Percentiles rank a stretch among this genome's conserved stretches.
Conservation (phyloP, 257 asterid genomes). For the Datura wrightii region DNA sequence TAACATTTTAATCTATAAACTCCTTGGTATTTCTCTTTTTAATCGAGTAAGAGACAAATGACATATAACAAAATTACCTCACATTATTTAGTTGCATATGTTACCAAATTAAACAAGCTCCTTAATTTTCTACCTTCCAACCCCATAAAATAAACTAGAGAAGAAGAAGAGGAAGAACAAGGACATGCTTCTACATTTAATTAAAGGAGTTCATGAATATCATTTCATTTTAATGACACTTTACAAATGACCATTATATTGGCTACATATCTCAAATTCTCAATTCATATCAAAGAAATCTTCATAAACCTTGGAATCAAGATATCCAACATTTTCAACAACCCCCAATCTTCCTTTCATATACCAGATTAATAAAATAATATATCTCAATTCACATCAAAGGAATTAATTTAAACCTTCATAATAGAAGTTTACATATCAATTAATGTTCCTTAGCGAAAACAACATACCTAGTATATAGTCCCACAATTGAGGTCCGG, state of each 20-base stretch:
- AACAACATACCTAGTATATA: background rate
- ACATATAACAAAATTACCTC: no score
- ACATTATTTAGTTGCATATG: no score
- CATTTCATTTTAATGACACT: background rate
- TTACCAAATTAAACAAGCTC: no score
- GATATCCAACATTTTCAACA: background rate
- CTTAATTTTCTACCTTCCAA: no score
- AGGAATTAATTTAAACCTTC: no score
- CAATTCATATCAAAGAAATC: background rate
- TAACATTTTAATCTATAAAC: background rate
- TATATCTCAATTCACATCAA: constrained; percentile 1
- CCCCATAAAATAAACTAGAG: no score
- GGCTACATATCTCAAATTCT: background rate
- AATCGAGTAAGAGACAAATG: no score
- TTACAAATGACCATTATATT: background rate
- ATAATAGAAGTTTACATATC: no score
- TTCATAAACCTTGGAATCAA: background rate
- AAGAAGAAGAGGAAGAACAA: no score
- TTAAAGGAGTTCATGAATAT: background rate
- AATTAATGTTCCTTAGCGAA: background rate
- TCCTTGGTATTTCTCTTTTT: no score
- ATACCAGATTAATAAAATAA: background rate
- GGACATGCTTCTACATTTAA: background rate
- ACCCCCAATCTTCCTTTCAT: background rate
- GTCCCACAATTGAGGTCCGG: background rate